These are phyloP conservation scores for Breviolum minutum DNA, from an alignment of 73 alveolate species.

Conservation along the genomic window DNA sequence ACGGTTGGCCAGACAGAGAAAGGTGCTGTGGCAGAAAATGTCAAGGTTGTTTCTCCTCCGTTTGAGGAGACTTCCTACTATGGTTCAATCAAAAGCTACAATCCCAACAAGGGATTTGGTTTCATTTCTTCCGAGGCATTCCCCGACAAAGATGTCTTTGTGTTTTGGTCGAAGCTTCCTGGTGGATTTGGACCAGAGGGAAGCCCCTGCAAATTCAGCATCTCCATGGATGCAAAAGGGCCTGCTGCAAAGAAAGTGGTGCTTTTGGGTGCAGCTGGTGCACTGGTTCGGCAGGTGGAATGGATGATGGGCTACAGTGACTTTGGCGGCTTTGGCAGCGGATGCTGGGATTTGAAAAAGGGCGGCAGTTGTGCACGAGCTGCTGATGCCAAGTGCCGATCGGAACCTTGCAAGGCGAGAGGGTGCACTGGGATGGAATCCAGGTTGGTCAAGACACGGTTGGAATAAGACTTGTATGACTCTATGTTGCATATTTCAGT, in stretches of 20 bases:
- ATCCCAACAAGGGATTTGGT: not conserved
- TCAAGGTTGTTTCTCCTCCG: not conserved
- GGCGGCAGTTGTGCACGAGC: slow-evolving; percentile 31
- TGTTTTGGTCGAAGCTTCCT: slow-evolving; percentile 27
- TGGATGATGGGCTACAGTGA: slow-evolving; percentile 24
- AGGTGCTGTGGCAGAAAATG: not conserved
- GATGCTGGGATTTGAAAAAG: slow-evolving; percentile 68
- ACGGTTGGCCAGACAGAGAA: not conserved
- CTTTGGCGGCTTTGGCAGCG: slow-evolving; percentile 11
- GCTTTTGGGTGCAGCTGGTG: slow-evolving; percentile 23
- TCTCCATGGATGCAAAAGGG: slow-evolving; percentile 1
- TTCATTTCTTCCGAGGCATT: slow-evolving; percentile 17
- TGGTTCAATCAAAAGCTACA: slow-evolving; percentile 5
- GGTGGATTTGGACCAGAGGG: slow-evolving; percentile 37
- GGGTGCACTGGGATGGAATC: too few relatives aligned
- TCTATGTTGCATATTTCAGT: too few relatives aligned
- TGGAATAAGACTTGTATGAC: too few relatives aligned
- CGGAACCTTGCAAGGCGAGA: slow-evolving; percentile 1
- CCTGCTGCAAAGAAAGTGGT: slow-evolving; percentile 40
- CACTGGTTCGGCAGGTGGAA: not conserved
- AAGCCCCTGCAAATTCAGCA: not conserved
- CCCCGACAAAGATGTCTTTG: slow-evolving; percentile 33
- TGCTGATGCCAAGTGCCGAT: slow-evolving; percentile 19
- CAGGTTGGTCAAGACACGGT: too few relatives aligned
- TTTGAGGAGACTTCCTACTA: not conserved